Base-by-base conservation (phyloP, 306 rosid species). In the Quercus bicolor region DNA sequence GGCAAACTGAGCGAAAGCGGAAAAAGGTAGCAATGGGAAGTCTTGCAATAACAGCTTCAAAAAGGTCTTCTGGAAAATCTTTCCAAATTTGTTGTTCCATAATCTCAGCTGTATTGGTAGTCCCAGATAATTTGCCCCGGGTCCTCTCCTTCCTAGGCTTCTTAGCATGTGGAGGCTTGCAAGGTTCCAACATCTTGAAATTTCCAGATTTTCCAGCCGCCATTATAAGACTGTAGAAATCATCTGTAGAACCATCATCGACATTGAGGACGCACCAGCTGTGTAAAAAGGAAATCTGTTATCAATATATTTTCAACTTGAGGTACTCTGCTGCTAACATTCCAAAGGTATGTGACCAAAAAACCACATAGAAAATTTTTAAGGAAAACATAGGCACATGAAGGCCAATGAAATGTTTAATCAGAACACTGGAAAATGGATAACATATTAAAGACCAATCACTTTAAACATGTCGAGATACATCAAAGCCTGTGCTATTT, bases 31-130 rank as follows among this genome's bases (percentile, higher is more conserved):
- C 88, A 80, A 92, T 72, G 6, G 98, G 98, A 80, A 94, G 93
- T 81, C 97, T 88, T 6, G 97, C 97, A 76, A 94, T 86, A 74
- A 94, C 98, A 64, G 88, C 86, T 85, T 94, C 97, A 60, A 86
- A 74, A 68, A 94, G 87, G 87, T 94, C 98, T 76, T 92, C 93
- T 3, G 98, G 98, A 76, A 94, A 87, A 78, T 88, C 84, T 85
- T 90, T 90, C 98, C 98, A 94, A 61, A 92, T 88, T 48, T 90
- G 79, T 72, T 80, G 88, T 68, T 92, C 93, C 96, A 94, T 90
- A 48, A 81, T 83, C 85, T 91, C 94, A 74, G 84, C 82, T 52
- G 86, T 54, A 73, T 79, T 51, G 10, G 89, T 74, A 53, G 69
- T 59, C 77, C 85, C 85, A 34, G 84, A 85, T 65, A 85, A 85